Evolutionary conservation across 306 rosid genomes (phyloP).

Genomic region (Dryas octopetala): DNA sequence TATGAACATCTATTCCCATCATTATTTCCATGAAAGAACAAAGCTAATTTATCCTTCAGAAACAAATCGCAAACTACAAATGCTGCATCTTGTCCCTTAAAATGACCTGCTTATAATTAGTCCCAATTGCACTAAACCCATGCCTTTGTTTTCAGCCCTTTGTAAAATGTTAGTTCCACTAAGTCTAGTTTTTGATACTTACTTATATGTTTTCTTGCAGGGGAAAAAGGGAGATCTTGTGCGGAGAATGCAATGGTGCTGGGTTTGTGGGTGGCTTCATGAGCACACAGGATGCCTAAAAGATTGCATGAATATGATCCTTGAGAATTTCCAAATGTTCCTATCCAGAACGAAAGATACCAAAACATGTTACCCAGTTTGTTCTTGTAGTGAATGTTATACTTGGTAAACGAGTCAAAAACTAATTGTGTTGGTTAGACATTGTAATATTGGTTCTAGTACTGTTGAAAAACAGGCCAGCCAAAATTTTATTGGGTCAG

Average conservation of each 20-base stretch:
- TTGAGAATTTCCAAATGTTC: neutral
- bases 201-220: constrained; percentile 45
- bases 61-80: neutral
- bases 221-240: constrained; percentile 78
- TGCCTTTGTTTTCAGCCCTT: neutral
- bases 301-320: neutral
- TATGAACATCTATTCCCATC: neutral
- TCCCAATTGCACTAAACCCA: neutral
- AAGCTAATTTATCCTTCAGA: neutral
- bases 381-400: neutral
- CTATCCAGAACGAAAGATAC: neutral
- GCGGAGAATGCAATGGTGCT: constrained; percentile 95
- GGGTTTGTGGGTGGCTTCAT: constrained; percentile 91
- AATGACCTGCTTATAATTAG: neutral
- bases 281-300: constrained; percentile 76
- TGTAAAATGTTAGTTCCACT: neutral
- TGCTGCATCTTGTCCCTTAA: neutral
- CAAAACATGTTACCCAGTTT: neutral
- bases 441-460: neutral
- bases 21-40: neutral
- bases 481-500: neutral
- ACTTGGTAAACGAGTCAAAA: neutral
- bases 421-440: neutral
- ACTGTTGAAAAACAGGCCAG: neutral
- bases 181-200: neutral